These are phyloP conservation scores for Kodamaea leandrae DNA, from an alignment of 805 yeast genomes.

Conservation along the genomic window DNA sequence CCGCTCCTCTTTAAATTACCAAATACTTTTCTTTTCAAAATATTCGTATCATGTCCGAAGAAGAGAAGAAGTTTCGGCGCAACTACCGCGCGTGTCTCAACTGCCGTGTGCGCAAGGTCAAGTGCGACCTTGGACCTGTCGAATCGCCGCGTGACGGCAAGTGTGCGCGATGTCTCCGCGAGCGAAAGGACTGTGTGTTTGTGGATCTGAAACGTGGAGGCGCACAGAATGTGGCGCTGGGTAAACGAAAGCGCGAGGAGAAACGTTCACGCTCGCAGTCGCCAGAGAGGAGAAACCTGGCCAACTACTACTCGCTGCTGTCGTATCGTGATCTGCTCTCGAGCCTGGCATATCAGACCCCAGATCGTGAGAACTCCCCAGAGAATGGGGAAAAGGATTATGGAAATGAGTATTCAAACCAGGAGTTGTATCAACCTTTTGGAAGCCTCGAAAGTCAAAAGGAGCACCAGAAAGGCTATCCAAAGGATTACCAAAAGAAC, in stretches of 20 bases:
- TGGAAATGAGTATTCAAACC: background rate
- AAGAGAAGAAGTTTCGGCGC: conserved; percentile 46
- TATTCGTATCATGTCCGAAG: conserved; percentile 4
- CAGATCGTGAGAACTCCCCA: background rate
- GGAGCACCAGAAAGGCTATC: background rate
- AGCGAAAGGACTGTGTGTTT: conserved; percentile 76
- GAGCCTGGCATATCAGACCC: background rate
- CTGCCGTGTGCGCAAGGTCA: conserved; percentile 80
- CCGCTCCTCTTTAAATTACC: too few species aligned
- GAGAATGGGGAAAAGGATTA: too few species aligned
- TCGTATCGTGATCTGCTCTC: too few species aligned
- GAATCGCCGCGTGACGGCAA: conserved; percentile 75
- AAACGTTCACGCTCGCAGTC: background rate
- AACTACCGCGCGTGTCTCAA: conserved; percentile 81
- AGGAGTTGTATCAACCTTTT: too few species aligned
- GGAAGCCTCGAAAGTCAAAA: too few species aligned
- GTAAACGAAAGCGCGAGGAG: conserved; percentile 12
- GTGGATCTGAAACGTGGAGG: conserved; percentile 38
- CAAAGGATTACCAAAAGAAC: background rate
- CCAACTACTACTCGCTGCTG: too few species aligned
- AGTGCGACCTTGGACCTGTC: conserved; percentile 80
- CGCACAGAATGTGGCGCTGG: conserved; percentile 13
- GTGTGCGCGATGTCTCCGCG: conserved; percentile 81
- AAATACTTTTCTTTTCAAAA: too few species aligned
- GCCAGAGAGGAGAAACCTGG: background rate